These are phyloP conservation scores for Colletotrichum echinochloae DNA, from an alignment of 2,329 filamentous ascomycete genomes.

Conservation along the genomic window DNA sequence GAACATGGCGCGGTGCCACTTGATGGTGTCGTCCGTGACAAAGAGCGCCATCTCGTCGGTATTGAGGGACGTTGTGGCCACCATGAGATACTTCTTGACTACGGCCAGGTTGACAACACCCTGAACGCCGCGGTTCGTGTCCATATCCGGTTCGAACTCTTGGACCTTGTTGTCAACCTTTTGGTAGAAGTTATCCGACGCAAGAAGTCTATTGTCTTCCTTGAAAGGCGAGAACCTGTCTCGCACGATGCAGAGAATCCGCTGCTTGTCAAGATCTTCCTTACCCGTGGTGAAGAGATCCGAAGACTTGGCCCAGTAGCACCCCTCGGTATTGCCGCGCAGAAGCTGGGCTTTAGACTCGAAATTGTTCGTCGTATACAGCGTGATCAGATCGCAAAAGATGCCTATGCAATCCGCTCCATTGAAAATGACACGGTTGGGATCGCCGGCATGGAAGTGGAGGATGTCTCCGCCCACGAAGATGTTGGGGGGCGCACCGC, in stretches of 20 bases:
- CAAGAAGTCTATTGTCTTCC: slow-evolving; percentile 80
- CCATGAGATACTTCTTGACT: slow-evolving; percentile 88
- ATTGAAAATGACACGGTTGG: slow-evolving; percentile 88
- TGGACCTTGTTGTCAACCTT: slow-evolving; percentile 60
- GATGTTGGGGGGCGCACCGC: slow-evolving; percentile 67
- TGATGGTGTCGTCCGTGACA: slow-evolving; percentile 83
- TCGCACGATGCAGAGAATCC: slow-evolving; percentile 83
- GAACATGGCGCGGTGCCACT: slow-evolving; percentile 94
- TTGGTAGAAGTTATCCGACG: slow-evolving; percentile 87
- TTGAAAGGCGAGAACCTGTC: slow-evolving; percentile 78
- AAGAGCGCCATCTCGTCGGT: slow-evolving; percentile 94
- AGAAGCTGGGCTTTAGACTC: slow-evolving; percentile 73
- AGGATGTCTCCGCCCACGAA: slow-evolving; percentile 64
- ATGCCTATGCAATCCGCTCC: slow-evolving; percentile 75
- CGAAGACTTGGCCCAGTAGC: slow-evolving; percentile 87
- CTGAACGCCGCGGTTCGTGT: slow-evolving; percentile 77
- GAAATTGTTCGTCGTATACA: slow-evolving; percentile 91
- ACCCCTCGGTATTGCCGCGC: slow-evolving; percentile 77
- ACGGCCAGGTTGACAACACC: slow-evolving; percentile 85
- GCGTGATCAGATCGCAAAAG: slow-evolving; percentile 71
- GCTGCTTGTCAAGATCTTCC: slow-evolving; percentile 72
- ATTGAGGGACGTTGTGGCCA: slow-evolving; percentile 80
- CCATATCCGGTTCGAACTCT: slow-evolving; percentile 81
- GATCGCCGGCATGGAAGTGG: slow-evolving; percentile 85
- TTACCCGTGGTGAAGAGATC: slow-evolving; percentile 78